Conservation (phyloP, 257 asterid species). For the Solanum neorickii region DNA sequence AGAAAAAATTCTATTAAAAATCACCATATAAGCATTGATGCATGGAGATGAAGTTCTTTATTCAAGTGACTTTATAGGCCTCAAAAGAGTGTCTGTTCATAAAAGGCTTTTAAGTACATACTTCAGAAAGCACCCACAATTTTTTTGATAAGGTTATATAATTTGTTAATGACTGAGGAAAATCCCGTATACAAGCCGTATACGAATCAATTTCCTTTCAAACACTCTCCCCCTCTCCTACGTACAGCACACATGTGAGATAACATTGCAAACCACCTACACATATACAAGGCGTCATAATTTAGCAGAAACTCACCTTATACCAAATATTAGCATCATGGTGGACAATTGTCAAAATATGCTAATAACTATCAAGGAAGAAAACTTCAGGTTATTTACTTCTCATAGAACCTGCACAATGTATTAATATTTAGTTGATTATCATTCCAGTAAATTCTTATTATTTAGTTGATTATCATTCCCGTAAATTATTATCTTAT, state of each 20-base stretch:
- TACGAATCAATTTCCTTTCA: background rate
- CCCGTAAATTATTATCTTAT: background rate
- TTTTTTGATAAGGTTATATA: background rate
- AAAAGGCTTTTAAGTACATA: background rate
- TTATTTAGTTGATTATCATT: too few relatives aligned
- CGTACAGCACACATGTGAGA: background rate
- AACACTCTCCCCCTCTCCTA: background rate
- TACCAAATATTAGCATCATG: background rate
- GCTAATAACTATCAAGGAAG: background rate
- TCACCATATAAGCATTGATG: background rate
- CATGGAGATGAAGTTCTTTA: background rate
- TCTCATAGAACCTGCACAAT: conserved; percentile 76
- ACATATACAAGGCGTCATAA: background rate
- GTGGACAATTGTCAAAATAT: background rate
- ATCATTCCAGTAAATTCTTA: background rate
- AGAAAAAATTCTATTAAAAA: background rate
- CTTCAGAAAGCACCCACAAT: background rate
- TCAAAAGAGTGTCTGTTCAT: background rate
- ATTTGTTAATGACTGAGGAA: background rate
- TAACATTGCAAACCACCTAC: background rate
- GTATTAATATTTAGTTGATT: conserved; percentile 7
- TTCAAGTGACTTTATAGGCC: too few relatives aligned
- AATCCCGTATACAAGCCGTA: background rate
- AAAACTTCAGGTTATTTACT: conserved; percentile 25
- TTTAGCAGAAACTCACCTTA: background rate